These are phyloP conservation scores for Akanthomyces dipterigenus DNA, from an alignment of 2,329 filamentous ascomycete species.

Conservation along the genomic window DNA sequence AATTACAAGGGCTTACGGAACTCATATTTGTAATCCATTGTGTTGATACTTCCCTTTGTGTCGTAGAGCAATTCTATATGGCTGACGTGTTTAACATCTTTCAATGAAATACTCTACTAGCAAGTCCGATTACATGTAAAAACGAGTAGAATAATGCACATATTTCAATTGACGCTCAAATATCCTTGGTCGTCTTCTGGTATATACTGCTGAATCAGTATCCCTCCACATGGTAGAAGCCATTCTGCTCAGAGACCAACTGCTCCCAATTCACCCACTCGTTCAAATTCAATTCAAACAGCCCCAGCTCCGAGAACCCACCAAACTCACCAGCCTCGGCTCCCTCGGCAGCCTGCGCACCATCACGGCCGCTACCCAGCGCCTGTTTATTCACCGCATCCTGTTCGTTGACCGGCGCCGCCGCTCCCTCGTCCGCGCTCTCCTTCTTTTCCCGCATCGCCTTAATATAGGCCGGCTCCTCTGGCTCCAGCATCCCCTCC, in stretches of 20 bases:
- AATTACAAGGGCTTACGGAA: too few species aligned
- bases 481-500: not conserved
- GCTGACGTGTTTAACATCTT: too few species aligned
- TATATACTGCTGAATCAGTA: not conserved
- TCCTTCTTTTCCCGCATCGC: not conserved
- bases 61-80: too few species aligned
- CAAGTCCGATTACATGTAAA: too few species aligned
- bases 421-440: not conserved
- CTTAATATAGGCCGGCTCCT: conserved; percentile 9
- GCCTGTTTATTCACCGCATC: not conserved
- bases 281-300: conserved; percentile 10
- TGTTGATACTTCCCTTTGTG: too few species aligned
- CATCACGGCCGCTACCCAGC: not conserved
- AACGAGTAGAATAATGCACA: too few species aligned
- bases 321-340: not conserved
- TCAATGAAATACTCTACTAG: too few species aligned
- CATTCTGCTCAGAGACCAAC: conserved; percentile 2
- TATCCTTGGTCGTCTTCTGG: too few species aligned
- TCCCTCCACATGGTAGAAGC: not conserved
- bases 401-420: not conserved
- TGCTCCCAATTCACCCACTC: conserved; percentile 15
- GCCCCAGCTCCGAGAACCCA: conserved; percentile 3
- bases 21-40: too few species aligned
- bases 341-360: not conserved
- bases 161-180: too few species aligned